Base-by-base conservation (phyloP, 441 rosid genomes). In the Euphorbia corollata region DNA sequence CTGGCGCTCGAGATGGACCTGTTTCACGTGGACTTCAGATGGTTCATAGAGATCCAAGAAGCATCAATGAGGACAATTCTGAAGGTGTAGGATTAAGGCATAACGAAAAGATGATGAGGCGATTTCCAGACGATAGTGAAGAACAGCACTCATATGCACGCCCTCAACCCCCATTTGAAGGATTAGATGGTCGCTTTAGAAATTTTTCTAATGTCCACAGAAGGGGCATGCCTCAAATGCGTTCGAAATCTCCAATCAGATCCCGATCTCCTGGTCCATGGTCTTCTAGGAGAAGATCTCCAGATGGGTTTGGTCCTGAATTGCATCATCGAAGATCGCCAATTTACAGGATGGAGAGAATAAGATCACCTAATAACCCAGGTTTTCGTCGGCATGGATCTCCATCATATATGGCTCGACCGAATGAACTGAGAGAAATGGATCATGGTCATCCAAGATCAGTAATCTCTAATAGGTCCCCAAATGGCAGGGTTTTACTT, bases 201-300 rank as follows among this genome's bases (percentile, higher is more conserved):
- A 84, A 83, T 60, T 86, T 82, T 69, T 53, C 84, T 5, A 68
- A 88, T 59, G 71, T 76, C 47, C 84, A 81, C 73, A 77, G 81
- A 81, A 80, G 88, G 73, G 87, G 59, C n/a, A 73, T 68, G 41
- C 75, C 79, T 39, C 83, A 77, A 61, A 75, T 80, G 76, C 84
- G 72, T 41, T 92, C 96, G 8, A 84, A 85, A 36, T 92, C 98
- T 76, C 97, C 98, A n/a, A 20, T 78, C 38, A 81, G 90, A 79
- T 78, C 84, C 65, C 82, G 86, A 43, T 84, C 96, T 64, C 86
- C 91, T 62, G 85, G 85, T 80, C 80, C 83, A 56, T 87, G 96
- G 87, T 72, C 96, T 71, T 80, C 83, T 20, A 81, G 90, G 81
- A 84, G 90, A 75, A 82, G 97, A 73, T 79, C 98, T 32, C 88